Base-by-base conservation (phyloP, 176 grass and related monocot species). In the Phoenix roebelenii region DNA sequence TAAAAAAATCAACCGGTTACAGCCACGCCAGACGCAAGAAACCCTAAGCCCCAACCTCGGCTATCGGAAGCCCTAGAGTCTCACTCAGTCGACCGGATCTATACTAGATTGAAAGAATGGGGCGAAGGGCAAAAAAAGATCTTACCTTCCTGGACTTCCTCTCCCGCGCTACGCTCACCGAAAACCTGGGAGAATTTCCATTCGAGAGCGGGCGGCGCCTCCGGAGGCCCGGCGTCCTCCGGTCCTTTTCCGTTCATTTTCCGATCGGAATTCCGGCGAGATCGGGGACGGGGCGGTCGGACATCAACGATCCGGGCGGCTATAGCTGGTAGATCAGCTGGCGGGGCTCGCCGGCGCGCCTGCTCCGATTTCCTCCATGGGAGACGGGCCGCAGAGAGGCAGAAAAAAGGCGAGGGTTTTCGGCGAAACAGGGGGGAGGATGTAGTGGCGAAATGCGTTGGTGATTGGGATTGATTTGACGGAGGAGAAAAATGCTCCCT, bases 61-160 rank as follows among this genome's bases (percentile, higher is more conserved):
- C 35, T 12, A 44, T 44, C 35, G 35, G 35, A 44, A 44, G 35
- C 35, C 52, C 15, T 62, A 35, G 0, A 62, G 18, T 32, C 17
- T 44, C n/a, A 12, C 20, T 20, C 30, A 62, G 49, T 18, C 18
- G 15, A 44, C 12, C n/a, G 44, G 44, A 44, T 55, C 19, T 5
- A 65, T 65, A 22, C 51, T 23, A 28, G 15, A 65, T 65, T 15
- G n/a, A 15, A 12, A 52, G 22, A 65, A 50, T 18, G 16, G 23
- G n/a, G 16, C 4, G 35, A 44, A 44, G 35, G 35, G 35, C 50
- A 24, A 22, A 52, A 25, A 32, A 65, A 68, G 23, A 68, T 68
- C 18, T 52, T 52, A 68, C 65, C 65, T 56, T 68, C 65, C 65
- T 68, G 65, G 25, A 68, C 65, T 14, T 68, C 65, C 65, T 68